Percentiles rank a stretch among this genome's conserved stretches.
Evolutionary conservation across 2,329 filamentous ascomycete species (phyloP).

Genomic region (Neurospora crassa): DNA sequence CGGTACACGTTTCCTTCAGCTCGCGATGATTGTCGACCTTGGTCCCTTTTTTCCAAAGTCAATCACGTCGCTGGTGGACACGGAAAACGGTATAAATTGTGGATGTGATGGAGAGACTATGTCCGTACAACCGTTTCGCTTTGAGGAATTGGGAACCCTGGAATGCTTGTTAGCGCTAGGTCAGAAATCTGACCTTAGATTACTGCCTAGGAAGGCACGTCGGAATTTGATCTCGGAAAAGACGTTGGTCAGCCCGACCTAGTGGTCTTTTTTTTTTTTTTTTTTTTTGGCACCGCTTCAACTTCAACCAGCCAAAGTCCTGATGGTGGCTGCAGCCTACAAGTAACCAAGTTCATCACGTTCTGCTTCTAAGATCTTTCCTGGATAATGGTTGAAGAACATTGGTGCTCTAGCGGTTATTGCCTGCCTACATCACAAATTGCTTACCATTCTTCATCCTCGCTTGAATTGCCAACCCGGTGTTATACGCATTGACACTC

Average conservation of each 20-base stretch:
- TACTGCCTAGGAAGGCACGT: not conserved
- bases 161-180: not conserved
- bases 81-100: not conserved
- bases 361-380: too few relatives aligned
- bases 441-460: not conserved
- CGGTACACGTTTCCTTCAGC: not conserved
- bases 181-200: not conserved
- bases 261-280: not conserved
- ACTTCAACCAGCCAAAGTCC: not conserved
- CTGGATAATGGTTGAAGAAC: too few relatives aligned
- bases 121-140: not conserved
- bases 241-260: not conserved
- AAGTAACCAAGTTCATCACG: not conserved
- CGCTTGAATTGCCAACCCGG: not conserved
- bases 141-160: not conserved
- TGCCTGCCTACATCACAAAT: not conserved
- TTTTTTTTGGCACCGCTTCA: not conserved
- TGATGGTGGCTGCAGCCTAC: not conserved
- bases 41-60: not conserved
- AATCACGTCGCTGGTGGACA: not conserved
- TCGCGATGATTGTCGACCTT: not conserved
- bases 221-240: not conserved
- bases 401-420: too few relatives aligned
- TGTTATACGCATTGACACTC: not conserved
- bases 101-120: not conserved